A percentile compares a stretch with the other conserved stretches of the same genome.
Conservation (phyloP, 1,139 yeast genomes). For the Meyerozyma athensensis region DNA sequence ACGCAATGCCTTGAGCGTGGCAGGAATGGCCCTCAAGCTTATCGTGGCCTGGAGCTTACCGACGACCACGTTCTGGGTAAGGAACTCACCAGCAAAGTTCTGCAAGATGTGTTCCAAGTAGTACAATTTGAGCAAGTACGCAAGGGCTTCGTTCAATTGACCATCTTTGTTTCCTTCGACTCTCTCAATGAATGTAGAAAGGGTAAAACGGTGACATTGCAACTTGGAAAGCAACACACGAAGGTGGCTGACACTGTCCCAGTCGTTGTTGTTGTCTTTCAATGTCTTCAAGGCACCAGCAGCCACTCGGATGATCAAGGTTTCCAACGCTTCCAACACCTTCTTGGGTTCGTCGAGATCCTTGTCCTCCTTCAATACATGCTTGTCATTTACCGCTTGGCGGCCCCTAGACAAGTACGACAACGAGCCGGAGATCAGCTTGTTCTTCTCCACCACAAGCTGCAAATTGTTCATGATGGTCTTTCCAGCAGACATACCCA, state of each 20-base stretch:
- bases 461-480: slow-evolving; percentile 5
- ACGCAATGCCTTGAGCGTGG: slow-evolving; percentile 48
- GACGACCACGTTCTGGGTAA: slow-evolving; percentile 50
- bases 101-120: slow-evolving; percentile 53
- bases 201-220: slow-evolving; percentile 34
- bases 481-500: slow-evolving; percentile 14
- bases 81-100: slow-evolving; percentile 69
- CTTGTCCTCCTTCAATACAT: slow-evolving; percentile 12
- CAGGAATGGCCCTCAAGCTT: slow-evolving; percentile 43
- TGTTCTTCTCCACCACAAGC: background rate
- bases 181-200: slow-evolving; percentile 28
- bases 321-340: slow-evolving; percentile 13
- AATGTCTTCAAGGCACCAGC: slow-evolving; percentile 10
- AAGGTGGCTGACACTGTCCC: slow-evolving; percentile 15
- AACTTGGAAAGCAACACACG: slow-evolving; percentile 21
- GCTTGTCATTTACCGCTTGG: slow-evolving; percentile 10
- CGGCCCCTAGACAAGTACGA: slow-evolving; percentile 10
- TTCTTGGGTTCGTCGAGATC: slow-evolving; percentile 6
- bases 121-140: slow-evolving; percentile 25
- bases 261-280: slow-evolving; percentile 12
- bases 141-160: slow-evolving; percentile 23
- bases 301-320: slow-evolving; percentile 13
- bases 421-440: slow-evolving; percentile 2
- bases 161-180: slow-evolving; percentile 17
- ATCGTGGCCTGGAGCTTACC: slow-evolving; percentile 35